A percentile compares a stretch with the other conserved stretches of the same genome.
phyloP scores from a whole-genome alignment of 192 early-diverging fungal species.

The Dimargaris verticillata region DNA sequence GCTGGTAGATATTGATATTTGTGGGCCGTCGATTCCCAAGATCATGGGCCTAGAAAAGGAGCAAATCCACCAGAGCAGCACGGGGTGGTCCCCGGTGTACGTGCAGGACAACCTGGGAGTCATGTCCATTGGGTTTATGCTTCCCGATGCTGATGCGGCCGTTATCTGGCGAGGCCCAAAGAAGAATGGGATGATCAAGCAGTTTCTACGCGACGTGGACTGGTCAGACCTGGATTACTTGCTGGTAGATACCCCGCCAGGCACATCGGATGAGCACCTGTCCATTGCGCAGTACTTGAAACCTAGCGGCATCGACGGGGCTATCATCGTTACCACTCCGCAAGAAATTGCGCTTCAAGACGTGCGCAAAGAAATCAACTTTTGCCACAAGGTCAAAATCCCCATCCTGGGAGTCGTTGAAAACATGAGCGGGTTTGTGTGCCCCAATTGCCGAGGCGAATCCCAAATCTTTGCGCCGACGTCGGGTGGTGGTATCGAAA shows the following conservation, averaged over 20 bases:
- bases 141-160: slow-evolving; percentile 70
- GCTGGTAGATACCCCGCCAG: slow-evolving; percentile 90
- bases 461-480: slow-evolving; percentile 61
- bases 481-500: slow-evolving; percentile 49
- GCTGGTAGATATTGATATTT: slow-evolving; percentile 90
- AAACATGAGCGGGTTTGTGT: slow-evolving; percentile 96
- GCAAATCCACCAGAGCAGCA: slow-evolving; percentile 64
- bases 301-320: slow-evolving; percentile 64
- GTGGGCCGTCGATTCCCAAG: slow-evolving; percentile 84
- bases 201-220: slow-evolving; percentile 89
- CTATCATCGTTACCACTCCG: slow-evolving; percentile 87
- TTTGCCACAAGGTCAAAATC: slow-evolving; percentile 75
- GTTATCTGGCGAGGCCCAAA: slow-evolving; percentile 94
- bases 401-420: slow-evolving; percentile 88
- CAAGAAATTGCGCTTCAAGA: slow-evolving; percentile 77
- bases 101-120: slow-evolving; percentile 63
- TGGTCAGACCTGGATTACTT: slow-evolving; percentile 86
- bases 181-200: slow-evolving; percentile 84
- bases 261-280: slow-evolving; percentile 94
- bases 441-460: slow-evolving; percentile 67
- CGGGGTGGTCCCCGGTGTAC: slow-evolving; percentile 69
- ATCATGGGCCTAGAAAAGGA: slow-evolving; percentile 77
- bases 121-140: slow-evolving; percentile 90
- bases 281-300: slow-evolving; percentile 65
- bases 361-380: slow-evolving; percentile 92